Percentiles rank a stretch among this genome's conserved stretches.
These are phyloP conservation scores for Hymenoscyphus salicellus DNA, from an alignment of 2,329 filamentous ascomycete genomes.

Conservation along the genomic window DNA sequence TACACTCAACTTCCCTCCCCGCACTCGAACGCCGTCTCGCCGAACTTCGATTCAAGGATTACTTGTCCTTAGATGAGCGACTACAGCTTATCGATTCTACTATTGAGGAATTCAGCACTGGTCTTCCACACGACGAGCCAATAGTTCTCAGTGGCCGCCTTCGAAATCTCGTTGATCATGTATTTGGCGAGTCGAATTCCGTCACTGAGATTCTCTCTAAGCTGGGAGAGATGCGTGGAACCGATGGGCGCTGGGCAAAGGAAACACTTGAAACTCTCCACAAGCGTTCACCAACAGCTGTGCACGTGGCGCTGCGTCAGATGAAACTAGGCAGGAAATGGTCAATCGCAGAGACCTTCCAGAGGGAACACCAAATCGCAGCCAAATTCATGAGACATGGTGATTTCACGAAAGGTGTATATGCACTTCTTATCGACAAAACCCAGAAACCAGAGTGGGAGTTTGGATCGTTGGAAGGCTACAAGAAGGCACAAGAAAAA, in stretches of 20 bases:
- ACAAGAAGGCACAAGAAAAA: constrained; percentile 45
- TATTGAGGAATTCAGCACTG: constrained; percentile 87
- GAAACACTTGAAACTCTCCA: constrained; percentile 73
- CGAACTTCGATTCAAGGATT: constrained; percentile 85
- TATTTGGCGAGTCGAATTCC: constrained; percentile 61
- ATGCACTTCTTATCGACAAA: constrained; percentile 72
- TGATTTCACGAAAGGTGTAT: constrained; percentile 92
- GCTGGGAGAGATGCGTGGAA: constrained; percentile 7
- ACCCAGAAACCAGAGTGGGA: constrained; percentile 59
- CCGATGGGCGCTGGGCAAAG: constrained; percentile 66
- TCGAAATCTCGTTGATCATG: constrained; percentile 79
- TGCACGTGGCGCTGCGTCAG: constrained; percentile 80
- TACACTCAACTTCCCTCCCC: constrained; percentile 84
- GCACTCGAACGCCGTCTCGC: constrained; percentile 80
- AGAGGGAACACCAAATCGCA: constrained; percentile 81
- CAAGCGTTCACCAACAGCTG: constrained; percentile 77
- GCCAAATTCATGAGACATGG: constrained; percentile 83
- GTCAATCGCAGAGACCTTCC: constrained; percentile 82
- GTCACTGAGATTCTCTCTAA: constrained; percentile 69
- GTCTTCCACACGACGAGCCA: constrained; percentile 72
- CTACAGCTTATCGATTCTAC: constrained; percentile 76
- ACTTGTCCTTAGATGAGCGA: constrained; percentile 59
- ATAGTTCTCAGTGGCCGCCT: constrained; percentile 66
- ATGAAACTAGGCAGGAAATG: constrained; percentile 73
- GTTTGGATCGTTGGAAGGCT: constrained; percentile 68